Evolutionary conservation across 2,329 filamentous ascomycete genomes (phyloP), one percentile per base, ranked within the genome.

Genomic region (Exophiala sp.): DNA sequence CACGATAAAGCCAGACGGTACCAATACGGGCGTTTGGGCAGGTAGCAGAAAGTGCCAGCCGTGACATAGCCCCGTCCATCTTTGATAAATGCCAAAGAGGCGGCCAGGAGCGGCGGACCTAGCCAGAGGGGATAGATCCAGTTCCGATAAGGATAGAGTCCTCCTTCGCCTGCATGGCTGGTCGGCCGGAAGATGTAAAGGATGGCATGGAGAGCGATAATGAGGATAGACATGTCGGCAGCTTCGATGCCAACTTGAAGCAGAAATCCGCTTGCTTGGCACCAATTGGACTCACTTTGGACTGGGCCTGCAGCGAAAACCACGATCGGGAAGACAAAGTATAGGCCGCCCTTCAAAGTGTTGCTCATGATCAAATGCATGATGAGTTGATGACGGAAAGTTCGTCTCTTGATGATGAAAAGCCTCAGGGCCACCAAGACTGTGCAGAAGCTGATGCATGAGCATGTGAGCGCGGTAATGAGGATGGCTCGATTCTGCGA

Each of bases 341-440:
- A 81, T 78, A 81, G 87, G 2, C 81, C 63, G 2, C 81, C 78
- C 65, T 86, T 86, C 66, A 83, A 78, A 62, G 86, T 76, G 65
- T 89, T 85, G 58, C 83, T 84, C 53, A 81, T 75, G 40, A 91
- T 81, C 11, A 90, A 71, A 32, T 88, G 67, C 74, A 90, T 80
- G 50, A 91, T 83, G 47, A 91, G 74, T 55, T 83, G 80, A 64
- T 89, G 84, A 39, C 86, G 79, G 65, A 89, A 90, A 56, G 77
- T 81, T 61, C 84, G 77, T 58, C 80, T 76, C 83, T 89, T 89
- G 55, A 80, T 76, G 50, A 79, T 70, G 62, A 90, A 88, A 81
- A 83, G 88, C 67, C 83, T 85, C 34, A 84, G 75, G 1, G 81
- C 75, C 23, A 78, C 62, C 5, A 80, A 59, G 0, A 76, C 77